These are phyloP conservation scores for Hemisphaericaspora xylofermentans DNA, from an alignment of 1,139 yeast genomes.

Conservation along the genomic window DNA sequence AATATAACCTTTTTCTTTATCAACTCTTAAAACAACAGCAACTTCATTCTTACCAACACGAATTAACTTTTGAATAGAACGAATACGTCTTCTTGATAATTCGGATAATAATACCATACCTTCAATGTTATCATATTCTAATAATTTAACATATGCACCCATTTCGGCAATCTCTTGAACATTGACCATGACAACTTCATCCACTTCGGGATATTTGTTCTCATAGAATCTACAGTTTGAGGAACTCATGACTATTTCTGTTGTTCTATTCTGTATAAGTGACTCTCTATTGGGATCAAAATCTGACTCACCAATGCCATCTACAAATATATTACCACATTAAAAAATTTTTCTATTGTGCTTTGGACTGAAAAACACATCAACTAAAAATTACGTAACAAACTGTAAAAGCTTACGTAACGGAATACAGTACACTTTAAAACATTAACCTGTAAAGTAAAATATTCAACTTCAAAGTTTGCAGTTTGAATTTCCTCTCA, in stretches of 20 bases:
- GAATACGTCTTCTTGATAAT: slow-evolving; percentile 96
- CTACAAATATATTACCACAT: background rate
- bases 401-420: background rate
- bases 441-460: background rate
- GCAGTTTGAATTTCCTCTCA: background rate
- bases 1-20: slow-evolving; percentile 96
- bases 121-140: slow-evolving; percentile 96
- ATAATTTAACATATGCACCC: slow-evolving; percentile 95
- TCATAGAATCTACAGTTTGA: slow-evolving; percentile 96
- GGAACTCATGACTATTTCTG: slow-evolving; percentile 57
- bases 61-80: slow-evolving; percentile 95
- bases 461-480: background rate
- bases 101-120: slow-evolving; percentile 98
- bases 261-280: background rate
- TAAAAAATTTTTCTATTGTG: background rate
- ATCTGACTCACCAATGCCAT: background rate
- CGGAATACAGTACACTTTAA: background rate
- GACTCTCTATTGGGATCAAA: slow-evolving; percentile 1
- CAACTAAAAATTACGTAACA: slow-evolving; percentile 2
- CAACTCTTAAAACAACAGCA: slow-evolving; percentile 98
- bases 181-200: slow-evolving; percentile 97
- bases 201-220: slow-evolving; percentile 98
- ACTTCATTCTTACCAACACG: slow-evolving; percentile 99
- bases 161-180: slow-evolving; percentile 97
- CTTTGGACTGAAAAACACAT: background rate